A percentile compares a stretch with the other conserved stretches of the same genome.
phyloP scores from a whole-genome alignment of 352 stramenopile species.

The Globisporangium orthogonon region DNA sequence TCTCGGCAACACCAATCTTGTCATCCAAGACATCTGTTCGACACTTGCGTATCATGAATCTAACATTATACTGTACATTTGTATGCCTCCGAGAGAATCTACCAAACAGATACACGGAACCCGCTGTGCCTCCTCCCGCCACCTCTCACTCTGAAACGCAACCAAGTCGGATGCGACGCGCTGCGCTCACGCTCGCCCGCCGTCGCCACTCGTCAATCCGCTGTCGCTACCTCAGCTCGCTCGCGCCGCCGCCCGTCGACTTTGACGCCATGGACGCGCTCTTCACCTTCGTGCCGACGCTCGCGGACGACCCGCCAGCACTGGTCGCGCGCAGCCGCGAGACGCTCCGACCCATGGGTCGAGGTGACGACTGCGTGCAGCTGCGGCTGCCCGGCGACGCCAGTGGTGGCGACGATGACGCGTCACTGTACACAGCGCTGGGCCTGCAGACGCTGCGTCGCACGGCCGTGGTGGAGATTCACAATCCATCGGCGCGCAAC shows the following conservation, averaged over 20 bases:
- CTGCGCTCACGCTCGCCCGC: too few relatives aligned
- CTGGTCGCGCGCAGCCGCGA: conserved; percentile 36
- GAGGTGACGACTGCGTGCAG: conserved; percentile 26
- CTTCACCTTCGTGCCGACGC: conserved; percentile 51
- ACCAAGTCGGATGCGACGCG: too few relatives aligned
- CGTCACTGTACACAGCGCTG: conserved; percentile 3
- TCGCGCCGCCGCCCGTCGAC: background rate
- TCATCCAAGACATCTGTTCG: too few relatives aligned
- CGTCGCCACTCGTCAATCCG: too few relatives aligned
- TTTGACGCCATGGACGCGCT: conserved; percentile 17
- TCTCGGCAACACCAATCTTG: too few relatives aligned
- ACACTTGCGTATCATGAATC: too few relatives aligned
- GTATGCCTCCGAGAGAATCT: too few relatives aligned
- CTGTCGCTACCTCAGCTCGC: too few relatives aligned
- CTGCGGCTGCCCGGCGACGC: conserved; percentile 27
- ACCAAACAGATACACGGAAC: too few relatives aligned
- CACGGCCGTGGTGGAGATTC: conserved; percentile 59
- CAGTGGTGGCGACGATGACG: background rate
- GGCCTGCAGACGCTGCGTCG: conserved; percentile 24
- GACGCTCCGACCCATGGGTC: conserved; percentile 33
- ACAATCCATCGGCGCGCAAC: conserved; percentile 63
- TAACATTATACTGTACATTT: too few relatives aligned
- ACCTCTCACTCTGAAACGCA: too few relatives aligned
- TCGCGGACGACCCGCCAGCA: conserved; percentile 25
- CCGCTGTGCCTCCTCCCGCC: too few relatives aligned